Evolutionary conservation across 1,139 yeast genomes (phyloP).

Genomic region (Saccharomycopsis crataegensis): DNA sequence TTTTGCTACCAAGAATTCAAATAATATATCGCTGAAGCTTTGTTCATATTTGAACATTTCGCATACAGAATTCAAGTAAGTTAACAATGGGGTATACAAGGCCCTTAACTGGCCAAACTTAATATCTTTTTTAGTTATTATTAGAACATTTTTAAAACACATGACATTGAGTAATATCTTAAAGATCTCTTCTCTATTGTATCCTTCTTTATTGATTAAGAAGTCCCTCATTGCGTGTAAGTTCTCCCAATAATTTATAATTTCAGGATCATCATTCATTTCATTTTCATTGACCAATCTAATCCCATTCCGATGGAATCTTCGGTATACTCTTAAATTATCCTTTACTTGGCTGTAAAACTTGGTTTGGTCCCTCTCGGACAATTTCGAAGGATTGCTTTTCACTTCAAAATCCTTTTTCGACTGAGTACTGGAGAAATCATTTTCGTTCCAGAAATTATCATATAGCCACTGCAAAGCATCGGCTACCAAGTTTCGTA

Average conservation of each 20-base stretch:
- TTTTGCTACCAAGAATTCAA: constrained; percentile 1
- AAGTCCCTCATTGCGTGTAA: constrained; percentile 2
- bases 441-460: constrained; percentile 58
- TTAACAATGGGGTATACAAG: constrained; percentile 13
- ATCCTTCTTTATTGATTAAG: not conserved
- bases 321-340: constrained; percentile 13
- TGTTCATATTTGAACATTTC: not conserved
- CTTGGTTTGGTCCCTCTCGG: not conserved
- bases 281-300: constrained; percentile 2
- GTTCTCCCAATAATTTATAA: constrained; percentile 3
- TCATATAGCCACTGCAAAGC: constrained; percentile 73
- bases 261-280: not conserved
- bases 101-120: constrained; percentile 10
- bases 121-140: constrained; percentile 8
- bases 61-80: not conserved
- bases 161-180: constrained; percentile 10
- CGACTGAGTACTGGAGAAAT: not conserved
- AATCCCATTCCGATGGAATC: constrained; percentile 15
- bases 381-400: not conserved
- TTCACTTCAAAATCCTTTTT: not conserved
- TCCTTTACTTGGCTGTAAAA: constrained; percentile 5
- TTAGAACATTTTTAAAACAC: constrained; percentile 12
- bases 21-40: constrained; percentile 2
- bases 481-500: constrained; percentile 47
- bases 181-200: not conserved